Conservation (phyloP, 169 alveolate species). For the Perkinsus chesapeaki region DNA sequence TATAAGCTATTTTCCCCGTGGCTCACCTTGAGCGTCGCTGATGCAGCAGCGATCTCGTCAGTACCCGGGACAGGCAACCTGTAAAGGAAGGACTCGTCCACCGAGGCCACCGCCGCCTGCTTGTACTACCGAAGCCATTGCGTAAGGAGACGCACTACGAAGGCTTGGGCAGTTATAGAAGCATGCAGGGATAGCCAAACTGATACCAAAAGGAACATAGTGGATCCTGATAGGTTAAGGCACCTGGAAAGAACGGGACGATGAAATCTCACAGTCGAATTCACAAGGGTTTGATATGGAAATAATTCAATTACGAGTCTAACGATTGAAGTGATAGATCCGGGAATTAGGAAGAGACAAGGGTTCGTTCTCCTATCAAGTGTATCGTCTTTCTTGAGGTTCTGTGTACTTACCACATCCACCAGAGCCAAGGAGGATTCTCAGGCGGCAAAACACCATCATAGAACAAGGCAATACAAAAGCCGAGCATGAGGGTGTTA, state of each 20-base stretch:
- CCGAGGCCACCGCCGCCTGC: background rate
- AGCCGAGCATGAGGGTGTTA: conserved; percentile 1
- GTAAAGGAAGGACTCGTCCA: background rate
- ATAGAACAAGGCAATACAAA: background rate
- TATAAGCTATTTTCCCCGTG: no score
- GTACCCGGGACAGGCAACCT: background rate
- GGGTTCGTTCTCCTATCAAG: background rate
- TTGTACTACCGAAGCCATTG: background rate
- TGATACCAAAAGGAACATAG: background rate
- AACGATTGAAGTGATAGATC: no score
- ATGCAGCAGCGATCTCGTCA: background rate
- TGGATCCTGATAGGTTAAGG: background rate
- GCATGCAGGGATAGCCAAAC: background rate
- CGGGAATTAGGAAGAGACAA: no score
- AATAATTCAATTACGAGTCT: no score
- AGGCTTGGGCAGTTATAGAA: background rate
- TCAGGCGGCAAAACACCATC: background rate
- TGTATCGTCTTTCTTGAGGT: background rate
- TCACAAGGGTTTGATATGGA: no score
- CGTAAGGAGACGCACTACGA: background rate
- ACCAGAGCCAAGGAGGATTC: background rate
- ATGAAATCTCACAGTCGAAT: no score
- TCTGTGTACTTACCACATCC: background rate
- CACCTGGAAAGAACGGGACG: background rate
- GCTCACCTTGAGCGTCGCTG: background rate